Evolutionary conservation across 306 rosid genomes (phyloP), one percentile per base, ranked within the genome.

Genomic region (Pterocarpus macrocarpus): DNA sequence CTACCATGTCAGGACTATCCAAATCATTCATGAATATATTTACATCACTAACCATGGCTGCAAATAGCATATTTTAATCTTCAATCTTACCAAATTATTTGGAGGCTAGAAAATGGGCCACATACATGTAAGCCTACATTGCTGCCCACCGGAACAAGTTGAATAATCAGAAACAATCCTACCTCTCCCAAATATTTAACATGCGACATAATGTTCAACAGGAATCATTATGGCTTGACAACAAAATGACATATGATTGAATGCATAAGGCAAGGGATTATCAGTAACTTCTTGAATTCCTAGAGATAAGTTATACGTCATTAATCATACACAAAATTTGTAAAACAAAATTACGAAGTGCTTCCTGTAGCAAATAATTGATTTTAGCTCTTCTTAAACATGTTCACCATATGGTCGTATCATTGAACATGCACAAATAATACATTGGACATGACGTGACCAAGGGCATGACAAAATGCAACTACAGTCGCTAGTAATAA

Each of bases 11-110:
- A 69, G 93, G 88, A 86, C 89, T 84, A 70, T 95, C 91, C 57
- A 79, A 80, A 47, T 93, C 92, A 84, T 95, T 93, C 94, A 93
- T 93, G 84, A 91, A 95, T 16, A 95, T 76, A 82, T 95, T 95
- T 66, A 95, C 99, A 89, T 95, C 99, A 82, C 99, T 97, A 58
- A 89, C 88, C 99, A 93, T 90, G 70, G 97, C 98, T 94, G 88
- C 57, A 85, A 90, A 78, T 50, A 52, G 64, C 53, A 74, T 6
- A 83, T 14, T 59, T 84, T 55, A 89, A 71, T 79, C 69, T 41
- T 56, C 50, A 30, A 38, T 43, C 15, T 55, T 36, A 43, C 8
- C 80, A 64, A 35, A 57, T 47, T 43, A 57, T 32, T 77, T 39
- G 9, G 32, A 62, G 36, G 44, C n/a, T 36, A 32, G 8, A 87